Percentiles rank a stretch among this genome's conserved stretches.
phyloP scores from a whole-genome alignment of 495 filamentous ascomycete genomes.

The Cetradonia linearis region DNA sequence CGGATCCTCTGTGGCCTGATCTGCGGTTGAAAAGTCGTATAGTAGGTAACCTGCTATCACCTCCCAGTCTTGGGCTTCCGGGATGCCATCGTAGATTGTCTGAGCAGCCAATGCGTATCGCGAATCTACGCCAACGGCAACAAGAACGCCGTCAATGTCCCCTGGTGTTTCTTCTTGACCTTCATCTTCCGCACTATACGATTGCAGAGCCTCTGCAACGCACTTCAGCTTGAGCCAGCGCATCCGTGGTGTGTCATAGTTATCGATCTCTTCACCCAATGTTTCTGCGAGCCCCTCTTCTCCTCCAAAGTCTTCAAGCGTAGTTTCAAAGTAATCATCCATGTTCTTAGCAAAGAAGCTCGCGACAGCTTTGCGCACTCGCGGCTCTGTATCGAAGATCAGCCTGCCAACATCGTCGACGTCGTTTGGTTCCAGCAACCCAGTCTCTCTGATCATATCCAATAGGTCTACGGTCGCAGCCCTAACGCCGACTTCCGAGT shows the following conservation, averaged over 20 bases:
- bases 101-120: conserved; percentile 77
- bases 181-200: conserved; percentile 55
- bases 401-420: conserved; percentile 75
- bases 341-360: conserved; percentile 82
- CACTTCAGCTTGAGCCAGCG: conserved; percentile 90
- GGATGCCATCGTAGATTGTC: conserved; percentile 69
- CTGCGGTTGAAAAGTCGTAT: conserved; percentile 68
- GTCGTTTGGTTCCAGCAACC: conserved; percentile 80
- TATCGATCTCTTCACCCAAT: conserved; percentile 52
- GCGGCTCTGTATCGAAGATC: conserved; percentile 75
- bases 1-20: conserved; percentile 39
- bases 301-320: conserved; percentile 73
- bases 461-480: conserved; percentile 69
- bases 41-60: conserved; percentile 79
- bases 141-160: conserved; percentile 39
- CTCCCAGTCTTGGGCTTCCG: conserved; percentile 78
- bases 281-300: conserved; percentile 65
- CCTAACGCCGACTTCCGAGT: conserved; percentile 68
- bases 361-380: conserved; percentile 77
- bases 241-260: conserved; percentile 61
- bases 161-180: conserved; percentile 29
- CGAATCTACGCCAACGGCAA: conserved; percentile 55
- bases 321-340: conserved; percentile 66
- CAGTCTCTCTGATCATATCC: conserved; percentile 69
- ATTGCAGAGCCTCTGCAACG: conserved; percentile 68